Base-by-base conservation (phyloP, 345 rosid species). In the Eucalyptus regnans region DNA sequence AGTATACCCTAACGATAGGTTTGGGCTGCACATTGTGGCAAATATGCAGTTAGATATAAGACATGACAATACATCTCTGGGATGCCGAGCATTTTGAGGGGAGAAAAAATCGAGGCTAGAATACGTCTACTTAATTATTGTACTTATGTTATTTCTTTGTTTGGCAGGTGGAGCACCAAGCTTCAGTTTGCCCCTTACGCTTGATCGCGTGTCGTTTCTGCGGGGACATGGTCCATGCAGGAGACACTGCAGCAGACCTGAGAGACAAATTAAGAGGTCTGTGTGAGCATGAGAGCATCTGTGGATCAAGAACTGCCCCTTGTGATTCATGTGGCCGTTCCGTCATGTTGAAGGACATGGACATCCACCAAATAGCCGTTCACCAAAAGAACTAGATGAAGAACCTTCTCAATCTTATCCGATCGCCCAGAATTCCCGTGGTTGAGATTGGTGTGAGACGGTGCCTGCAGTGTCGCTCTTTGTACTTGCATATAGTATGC, bases 301-400 rank as follows among this genome's bases (percentile, higher is more conserved):
- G 99, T 80, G 99, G 99, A 81, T 97, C 99, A 6, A 94, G 99
- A 92, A 98, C 99, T 25, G 95, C 99, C 3, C 97, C 98, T 6
- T 97, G 99, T 56, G 98, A 97, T 91, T 96, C 97, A 10, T 98
- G 99, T 49, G 99, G 99, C 56, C 95, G 99, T n/a, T 94, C 99
- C 3, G 96, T 98, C 88, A 97, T 96, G 99, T 91, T 98, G 92
- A 98, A 98, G 91, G 99, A 98, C 29, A 98, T 97, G 99, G 99
- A 97, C 90, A 96, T 97, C 87, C 99, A 98, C 92, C 99, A 96
- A 83, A 88, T 96, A 50, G 98, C 99, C 9, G 99, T 97, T 87
- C 99, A 96, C 88, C 98, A 92, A 81, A 97, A 95, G 94, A 93
- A 92, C 92, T 95, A 89, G 90, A 64, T 87, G 87, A 56, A 86